Evolutionary conservation across 2,329 filamentous ascomycete genomes (phyloP).

Genomic region (Colletotrichum sp.): DNA sequence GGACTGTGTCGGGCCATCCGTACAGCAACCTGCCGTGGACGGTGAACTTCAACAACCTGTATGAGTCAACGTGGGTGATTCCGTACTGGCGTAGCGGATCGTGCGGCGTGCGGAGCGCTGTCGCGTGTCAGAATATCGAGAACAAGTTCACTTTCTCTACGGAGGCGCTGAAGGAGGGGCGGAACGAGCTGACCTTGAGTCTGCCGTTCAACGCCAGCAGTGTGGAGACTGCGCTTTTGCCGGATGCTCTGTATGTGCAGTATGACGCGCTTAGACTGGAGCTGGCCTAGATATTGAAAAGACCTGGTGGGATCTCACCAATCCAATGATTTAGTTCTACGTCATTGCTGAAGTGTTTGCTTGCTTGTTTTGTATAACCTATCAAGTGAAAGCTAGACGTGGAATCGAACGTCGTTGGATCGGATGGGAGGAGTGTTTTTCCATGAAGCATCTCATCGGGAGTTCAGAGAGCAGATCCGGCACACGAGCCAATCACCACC

Average conservation of each 20-base stretch:
- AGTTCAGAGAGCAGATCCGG: neutral
- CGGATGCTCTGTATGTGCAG: constrained; percentile 64
- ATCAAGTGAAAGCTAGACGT: too few species aligned
- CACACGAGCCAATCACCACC: neutral
- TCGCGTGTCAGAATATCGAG: constrained; percentile 66
- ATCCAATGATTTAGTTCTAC: too few species aligned
- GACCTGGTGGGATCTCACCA: too few species aligned
- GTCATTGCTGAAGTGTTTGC: too few species aligned
- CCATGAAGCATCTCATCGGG: neutral
- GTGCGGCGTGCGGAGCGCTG: constrained; percentile 64
- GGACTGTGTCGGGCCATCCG: constrained; percentile 53
- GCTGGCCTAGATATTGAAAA: constrained; percentile 39
- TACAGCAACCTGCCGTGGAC: constrained; percentile 56
- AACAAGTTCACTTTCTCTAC: constrained; percentile 65
- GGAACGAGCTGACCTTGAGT: constrained; percentile 62
- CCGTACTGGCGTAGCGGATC: constrained; percentile 52
- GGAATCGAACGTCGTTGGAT: too few species aligned
- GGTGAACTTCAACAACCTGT: constrained; percentile 43
- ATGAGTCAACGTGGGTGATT: constrained; percentile 59
- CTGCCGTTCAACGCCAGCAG: constrained; percentile 65
- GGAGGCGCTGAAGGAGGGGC: constrained; percentile 50
- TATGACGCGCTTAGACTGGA: constrained; percentile 70
- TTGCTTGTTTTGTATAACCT: too few species aligned
- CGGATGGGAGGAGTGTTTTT: too few species aligned
- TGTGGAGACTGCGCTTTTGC: constrained; percentile 61